These are phyloP conservation scores for Suillus subluteus DNA, from an alignment of 768 basidiomycete genomes.

Conservation along the genomic window DNA sequence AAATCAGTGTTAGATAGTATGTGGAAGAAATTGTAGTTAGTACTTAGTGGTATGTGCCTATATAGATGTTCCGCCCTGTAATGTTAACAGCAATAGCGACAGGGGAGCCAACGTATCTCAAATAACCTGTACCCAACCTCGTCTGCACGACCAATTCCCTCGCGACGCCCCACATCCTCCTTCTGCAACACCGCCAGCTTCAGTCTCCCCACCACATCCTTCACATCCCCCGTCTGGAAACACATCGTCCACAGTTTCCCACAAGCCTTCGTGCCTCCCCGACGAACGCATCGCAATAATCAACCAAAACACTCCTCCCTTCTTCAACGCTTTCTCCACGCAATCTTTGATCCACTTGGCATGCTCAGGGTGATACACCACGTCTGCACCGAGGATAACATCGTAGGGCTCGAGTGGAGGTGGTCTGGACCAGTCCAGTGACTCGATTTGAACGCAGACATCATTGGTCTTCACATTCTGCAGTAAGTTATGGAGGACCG, in stretches of 20 bases:
- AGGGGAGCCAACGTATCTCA: slow-evolving; percentile 67
- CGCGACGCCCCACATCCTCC: slow-evolving; percentile 51
- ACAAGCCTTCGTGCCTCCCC: slow-evolving; percentile 64
- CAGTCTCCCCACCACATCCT: slow-evolving; percentile 16
- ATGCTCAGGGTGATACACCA: slow-evolving; percentile 74
- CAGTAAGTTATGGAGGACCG: slow-evolving; percentile 70
- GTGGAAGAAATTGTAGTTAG: not conserved
- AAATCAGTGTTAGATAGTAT: not conserved
- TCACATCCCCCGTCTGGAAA: slow-evolving; percentile 40
- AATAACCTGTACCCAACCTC: slow-evolving; percentile 72
- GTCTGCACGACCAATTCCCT: slow-evolving; percentile 66
- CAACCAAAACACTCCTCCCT: slow-evolving; percentile 66
- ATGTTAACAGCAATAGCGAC: not conserved
- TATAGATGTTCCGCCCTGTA: not conserved
- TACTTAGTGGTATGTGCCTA: not conserved
- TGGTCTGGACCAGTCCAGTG: slow-evolving; percentile 70
- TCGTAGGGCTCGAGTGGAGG: slow-evolving; percentile 56
- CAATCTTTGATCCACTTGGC: slow-evolving; percentile 70
- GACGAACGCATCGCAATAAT: slow-evolving; percentile 71
- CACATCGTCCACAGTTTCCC: slow-evolving; percentile 54
- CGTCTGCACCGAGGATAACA: slow-evolving; percentile 77
- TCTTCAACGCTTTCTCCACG: slow-evolving; percentile 51
- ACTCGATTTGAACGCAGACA: slow-evolving; percentile 45
- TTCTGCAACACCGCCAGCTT: slow-evolving; percentile 50
- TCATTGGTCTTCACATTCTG: slow-evolving; percentile 63